phyloP scores from a whole-genome alignment of 306 rosid genomes.

The Cercis canadensis region DNA sequence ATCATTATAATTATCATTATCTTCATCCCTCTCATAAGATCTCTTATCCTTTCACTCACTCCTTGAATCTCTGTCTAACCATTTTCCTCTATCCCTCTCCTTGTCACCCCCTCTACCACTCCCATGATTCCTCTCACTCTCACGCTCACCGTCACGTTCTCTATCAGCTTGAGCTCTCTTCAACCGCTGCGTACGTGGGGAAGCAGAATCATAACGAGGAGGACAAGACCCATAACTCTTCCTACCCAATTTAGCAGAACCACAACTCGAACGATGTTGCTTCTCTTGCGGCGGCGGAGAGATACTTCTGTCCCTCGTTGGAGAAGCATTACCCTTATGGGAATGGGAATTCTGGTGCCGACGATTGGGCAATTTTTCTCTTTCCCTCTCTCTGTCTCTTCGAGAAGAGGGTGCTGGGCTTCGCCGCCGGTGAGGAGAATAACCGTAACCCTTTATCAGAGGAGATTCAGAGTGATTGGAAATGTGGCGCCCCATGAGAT shows the following conservation, averaged over 20 bases:
- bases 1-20: neutral
- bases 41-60: conserved; percentile 60
- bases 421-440: neutral
- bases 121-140: conserved; percentile 41
- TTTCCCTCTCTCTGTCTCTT: conserved; percentile 11
- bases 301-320: conserved; percentile 36
- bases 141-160: conserved; percentile 34
- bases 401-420: conserved; percentile 41
- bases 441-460: neutral
- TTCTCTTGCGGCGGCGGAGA: conserved; percentile 39
- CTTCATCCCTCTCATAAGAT: conserved; percentile 42
- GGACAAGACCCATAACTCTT: conserved; percentile 41
- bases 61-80: conserved; percentile 50
- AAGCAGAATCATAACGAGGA: conserved; percentile 51
- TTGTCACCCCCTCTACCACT: conserved; percentile 33
- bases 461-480: neutral
- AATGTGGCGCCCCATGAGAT: neutral
- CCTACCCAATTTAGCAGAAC: conserved; percentile 40
- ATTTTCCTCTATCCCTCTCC: conserved; percentile 48
- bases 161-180: conserved; percentile 54
- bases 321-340: conserved; percentile 38
- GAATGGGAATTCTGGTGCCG: conserved; percentile 50
- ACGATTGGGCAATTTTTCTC: conserved; percentile 48
- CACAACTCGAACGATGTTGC: conserved; percentile 35
- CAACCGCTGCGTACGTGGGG: conserved; percentile 64